phyloP scores from a whole-genome alignment of 2,329 filamentous ascomycete genomes.

The Fusarium piperis region DNA sequence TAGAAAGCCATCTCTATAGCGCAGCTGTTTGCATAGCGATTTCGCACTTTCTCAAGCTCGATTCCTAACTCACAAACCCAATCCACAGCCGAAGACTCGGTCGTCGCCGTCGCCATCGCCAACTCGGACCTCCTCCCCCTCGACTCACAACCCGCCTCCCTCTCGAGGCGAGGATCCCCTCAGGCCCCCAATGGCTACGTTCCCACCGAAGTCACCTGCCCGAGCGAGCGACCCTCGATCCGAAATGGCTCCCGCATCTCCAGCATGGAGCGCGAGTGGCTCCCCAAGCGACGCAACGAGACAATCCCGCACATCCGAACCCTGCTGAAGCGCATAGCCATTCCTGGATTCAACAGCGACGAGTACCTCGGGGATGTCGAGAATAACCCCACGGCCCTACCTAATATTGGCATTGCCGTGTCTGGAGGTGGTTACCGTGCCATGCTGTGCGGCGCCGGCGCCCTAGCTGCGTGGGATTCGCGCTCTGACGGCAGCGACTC shows the following conservation, averaged over 20 bases:
- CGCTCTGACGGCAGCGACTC: slow-evolving; percentile 63
- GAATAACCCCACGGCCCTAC: slow-evolving; percentile 49
- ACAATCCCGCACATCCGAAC: slow-evolving; percentile 80
- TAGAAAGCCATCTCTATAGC: neutral
- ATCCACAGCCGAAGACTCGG: slow-evolving; percentile 27
- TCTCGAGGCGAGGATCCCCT: slow-evolving; percentile 42
- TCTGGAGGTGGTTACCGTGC: slow-evolving; percentile 90
- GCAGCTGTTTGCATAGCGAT: neutral
- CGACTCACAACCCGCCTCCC: slow-evolving; percentile 6
- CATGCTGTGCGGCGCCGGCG: slow-evolving; percentile 85
- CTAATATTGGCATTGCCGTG: slow-evolving; percentile 76
- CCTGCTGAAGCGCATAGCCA: slow-evolving; percentile 76
- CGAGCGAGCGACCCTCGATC: slow-evolving; percentile 73
- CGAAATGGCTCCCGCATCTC: slow-evolving; percentile 72
- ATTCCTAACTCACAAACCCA: slow-evolving; percentile 19
- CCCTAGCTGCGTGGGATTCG: slow-evolving; percentile 80
- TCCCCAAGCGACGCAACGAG: slow-evolving; percentile 74
- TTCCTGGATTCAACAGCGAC: slow-evolving; percentile 80
- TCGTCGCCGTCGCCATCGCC: slow-evolving; percentile 28
- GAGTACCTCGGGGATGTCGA: slow-evolving; percentile 67
- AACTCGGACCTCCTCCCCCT: slow-evolving; percentile 24
- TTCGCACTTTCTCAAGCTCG: neutral
- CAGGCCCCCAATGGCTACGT: slow-evolving; percentile 68
- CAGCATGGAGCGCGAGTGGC: slow-evolving; percentile 76
- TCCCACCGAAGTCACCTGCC: slow-evolving; percentile 75